Evolutionary conservation across 176 grass and related monocot genomes (phyloP).

Genomic region (Pontederia paniculata): DNA sequence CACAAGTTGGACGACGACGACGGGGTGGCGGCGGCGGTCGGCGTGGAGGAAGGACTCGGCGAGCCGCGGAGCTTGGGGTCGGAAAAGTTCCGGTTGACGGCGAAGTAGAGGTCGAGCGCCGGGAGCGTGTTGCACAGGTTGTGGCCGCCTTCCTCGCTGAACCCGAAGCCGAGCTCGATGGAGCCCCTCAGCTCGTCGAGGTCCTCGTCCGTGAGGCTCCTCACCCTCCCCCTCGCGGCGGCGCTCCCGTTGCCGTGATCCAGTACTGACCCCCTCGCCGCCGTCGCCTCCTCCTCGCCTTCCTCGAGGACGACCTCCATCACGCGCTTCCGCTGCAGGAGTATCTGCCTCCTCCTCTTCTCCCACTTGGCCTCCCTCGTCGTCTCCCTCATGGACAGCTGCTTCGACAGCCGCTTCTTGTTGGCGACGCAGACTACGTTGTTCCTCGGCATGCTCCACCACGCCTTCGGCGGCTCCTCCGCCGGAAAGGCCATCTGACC

Average conservation of each 20-base stretch:
- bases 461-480: not conserved
- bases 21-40: not conserved
- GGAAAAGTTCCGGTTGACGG: constrained; percentile 12
- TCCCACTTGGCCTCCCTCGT: constrained; percentile 20
- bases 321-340: not conserved
- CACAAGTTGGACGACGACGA: not conserved
- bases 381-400: constrained; percentile 22
- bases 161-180: constrained; percentile 19
- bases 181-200: constrained; percentile 18
- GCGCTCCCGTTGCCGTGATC: too few relatives aligned
- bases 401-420: constrained; percentile 14
- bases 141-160: constrained; percentile 10
- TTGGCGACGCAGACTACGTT: not conserved
- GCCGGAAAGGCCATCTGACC: not conserved
- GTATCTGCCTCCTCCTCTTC: constrained; percentile 3
- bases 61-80: not conserved
- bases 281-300: not conserved
- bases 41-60: constrained; percentile 4
- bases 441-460: not conserved
- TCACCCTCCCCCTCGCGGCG: not conserved
- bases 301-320: too few relatives aligned
- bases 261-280: not conserved
- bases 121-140: constrained; percentile 17
- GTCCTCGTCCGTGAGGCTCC: constrained; percentile 18
- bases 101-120: constrained; percentile 21